Evolutionary conservation across 192 early-diverging fungal genomes (phyloP), one percentile per base, ranked within the genome.

Genomic region (Thamnidium elegans): DNA sequence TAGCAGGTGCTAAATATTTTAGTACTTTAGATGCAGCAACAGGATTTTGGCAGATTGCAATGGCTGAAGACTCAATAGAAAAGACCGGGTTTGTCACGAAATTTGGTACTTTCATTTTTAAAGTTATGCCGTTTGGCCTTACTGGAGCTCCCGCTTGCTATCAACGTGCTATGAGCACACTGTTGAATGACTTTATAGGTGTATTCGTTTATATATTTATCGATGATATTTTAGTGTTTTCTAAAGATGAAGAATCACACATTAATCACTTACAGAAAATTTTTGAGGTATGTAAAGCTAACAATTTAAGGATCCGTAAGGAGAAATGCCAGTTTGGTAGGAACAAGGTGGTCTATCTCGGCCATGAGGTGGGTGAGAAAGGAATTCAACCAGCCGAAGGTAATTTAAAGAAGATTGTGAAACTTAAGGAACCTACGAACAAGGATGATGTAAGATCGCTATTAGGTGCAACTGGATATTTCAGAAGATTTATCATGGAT

Each of bases 51-150:
- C 68, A 20, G 58, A 0, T 54, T 45, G n/a, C n/a, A n/a, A n/a
- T 31, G 63, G 73, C 53, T 31, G 53, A 32, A 3, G n/a, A n/a
- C n/a, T n/a, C n/a, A n/a, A 47, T 50, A 11, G 55, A 69, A 19
- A 67, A 70, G 13, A 67, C 62, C 3, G 61, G 19, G 39, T 83
- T 83, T 47, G 20, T 52, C 0, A 81, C 78, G 0, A 15, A 46
- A 0, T 73, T 67, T 23, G 72, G 78, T 0, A 75, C 66, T 3
- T 91, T 68, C 44, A 68, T 87, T 47, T 87, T 77, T 51, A 30
- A 60, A 0, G 81, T 88, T 11, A 70, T 90, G 60, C 86, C 86
- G 0, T 86, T 87, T 62, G 89, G 85, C 0, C 59, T 92, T 0
- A 78, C 76, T 20, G 86, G 84, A 58, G 82, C 80, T 0, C 87